phyloP scores from a whole-genome alignment of 1,284 basidiomycete genomes.

The Malassezia sp. region DNA sequence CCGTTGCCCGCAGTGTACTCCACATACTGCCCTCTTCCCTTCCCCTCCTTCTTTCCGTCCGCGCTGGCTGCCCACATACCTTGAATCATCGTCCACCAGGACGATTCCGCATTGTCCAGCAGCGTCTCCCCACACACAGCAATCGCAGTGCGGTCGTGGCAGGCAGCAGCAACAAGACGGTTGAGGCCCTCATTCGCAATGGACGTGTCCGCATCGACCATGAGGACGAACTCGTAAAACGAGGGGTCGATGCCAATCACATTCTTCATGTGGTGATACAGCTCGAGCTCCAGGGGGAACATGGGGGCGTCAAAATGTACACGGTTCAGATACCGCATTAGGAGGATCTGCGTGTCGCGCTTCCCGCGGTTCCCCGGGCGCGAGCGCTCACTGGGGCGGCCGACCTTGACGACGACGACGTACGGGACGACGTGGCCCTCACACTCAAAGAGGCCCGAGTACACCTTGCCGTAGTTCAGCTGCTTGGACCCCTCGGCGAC shows the following conservation, averaged over 20 bases:
- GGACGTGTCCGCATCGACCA: conserved; percentile 86
- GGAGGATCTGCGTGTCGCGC: conserved; percentile 77
- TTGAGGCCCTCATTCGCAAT: conserved; percentile 76
- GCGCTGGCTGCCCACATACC: no score
- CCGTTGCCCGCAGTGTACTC: no score
- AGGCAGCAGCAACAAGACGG: conserved; percentile 68
- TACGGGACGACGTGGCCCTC: conserved; percentile 93
- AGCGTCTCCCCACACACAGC: conserved; percentile 90
- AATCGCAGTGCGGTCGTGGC: conserved; percentile 82
- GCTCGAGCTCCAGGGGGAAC: conserved; percentile 91
- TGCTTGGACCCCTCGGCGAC: conserved; percentile 90
- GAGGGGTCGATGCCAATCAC: conserved; percentile 97
- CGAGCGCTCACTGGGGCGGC: conserved; percentile 83
- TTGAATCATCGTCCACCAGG: conserved; percentile 96
- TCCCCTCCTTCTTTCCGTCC: no score
- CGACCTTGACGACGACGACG: conserved; percentile 88
- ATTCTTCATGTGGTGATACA: conserved; percentile 99
- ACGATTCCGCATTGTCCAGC: conserved; percentile 77
- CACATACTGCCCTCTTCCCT: background rate
- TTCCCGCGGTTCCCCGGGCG: conserved; percentile 67
- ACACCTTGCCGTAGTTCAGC: conserved; percentile 97
- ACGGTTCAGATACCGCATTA: conserved; percentile 97
- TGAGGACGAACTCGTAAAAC: conserved; percentile 95
- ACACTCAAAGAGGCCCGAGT: conserved; percentile 87
- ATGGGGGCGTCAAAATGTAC: conserved; percentile 94